Evolutionary conservation across 2,329 filamentous ascomycete species (phyloP).

Genomic region (Fusarium staphyleae): DNA sequence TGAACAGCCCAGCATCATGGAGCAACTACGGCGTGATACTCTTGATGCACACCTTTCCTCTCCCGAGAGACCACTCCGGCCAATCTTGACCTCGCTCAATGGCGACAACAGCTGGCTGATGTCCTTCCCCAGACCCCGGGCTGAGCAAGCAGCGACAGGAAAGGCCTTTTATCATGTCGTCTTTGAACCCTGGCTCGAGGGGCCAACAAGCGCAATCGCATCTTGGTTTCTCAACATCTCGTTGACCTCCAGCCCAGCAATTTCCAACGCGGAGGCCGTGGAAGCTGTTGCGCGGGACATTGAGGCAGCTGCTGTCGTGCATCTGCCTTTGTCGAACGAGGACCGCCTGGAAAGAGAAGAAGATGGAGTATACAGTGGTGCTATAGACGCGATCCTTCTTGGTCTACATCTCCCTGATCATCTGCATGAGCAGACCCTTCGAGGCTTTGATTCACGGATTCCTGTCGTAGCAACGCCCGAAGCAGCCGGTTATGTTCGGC

Average conservation of each 20-base stretch:
- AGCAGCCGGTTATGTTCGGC: too few relatives aligned
- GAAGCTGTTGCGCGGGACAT: constrained; percentile 29
- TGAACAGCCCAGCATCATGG: too few relatives aligned
- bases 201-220: constrained; percentile 27
- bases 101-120: constrained; percentile 48
- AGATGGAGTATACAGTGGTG: too few relatives aligned
- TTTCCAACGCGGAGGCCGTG: constrained; percentile 16
- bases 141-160: constrained; percentile 26
- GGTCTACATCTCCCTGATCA: too few relatives aligned
- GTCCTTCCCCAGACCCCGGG: constrained; percentile 42
- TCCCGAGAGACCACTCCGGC: constrained; percentile 14
- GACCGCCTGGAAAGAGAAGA: too few relatives aligned
- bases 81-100: constrained; percentile 45
- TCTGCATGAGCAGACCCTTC: too few relatives aligned
- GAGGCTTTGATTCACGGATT: too few relatives aligned
- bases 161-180: constrained; percentile 45
- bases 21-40: too few relatives aligned
- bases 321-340: too few relatives aligned
- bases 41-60: background rate
- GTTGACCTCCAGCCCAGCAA: background rate
- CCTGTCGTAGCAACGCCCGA: too few relatives aligned
- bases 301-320: constrained; percentile 16
- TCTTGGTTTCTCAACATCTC: constrained; percentile 37
- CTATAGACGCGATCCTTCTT: too few relatives aligned
- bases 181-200: constrained; percentile 46